These are phyloP conservation scores for Tricholoma saponaceum DNA, from an alignment of 768 basidiomycete genomes.

Conservation along the genomic window DNA sequence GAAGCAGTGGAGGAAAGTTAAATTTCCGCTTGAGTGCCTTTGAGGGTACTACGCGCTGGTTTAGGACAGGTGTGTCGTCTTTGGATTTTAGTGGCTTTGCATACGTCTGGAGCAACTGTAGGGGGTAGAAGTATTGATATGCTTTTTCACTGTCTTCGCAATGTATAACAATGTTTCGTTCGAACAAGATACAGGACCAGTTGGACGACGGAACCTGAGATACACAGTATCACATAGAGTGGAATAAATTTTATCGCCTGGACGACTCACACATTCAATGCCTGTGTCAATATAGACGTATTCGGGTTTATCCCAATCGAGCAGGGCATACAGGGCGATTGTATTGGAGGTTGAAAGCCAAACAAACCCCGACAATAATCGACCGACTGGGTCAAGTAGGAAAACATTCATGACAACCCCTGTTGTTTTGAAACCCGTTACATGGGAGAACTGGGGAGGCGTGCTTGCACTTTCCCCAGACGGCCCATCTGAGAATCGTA, in stretches of 20 bases:
- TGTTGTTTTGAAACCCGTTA: slow-evolving; percentile 59
- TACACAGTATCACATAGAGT: not conserved
- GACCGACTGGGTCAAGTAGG: slow-evolving; percentile 58
- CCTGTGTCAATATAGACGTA: slow-evolving; percentile 74
- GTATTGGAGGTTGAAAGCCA: slow-evolving; percentile 54
- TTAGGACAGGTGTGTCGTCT: slow-evolving; percentile 36
- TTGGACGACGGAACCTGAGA: slow-evolving; percentile 60
- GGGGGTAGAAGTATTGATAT: slow-evolving; percentile 67
- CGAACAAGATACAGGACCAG: slow-evolving; percentile 72
- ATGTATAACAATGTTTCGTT: slow-evolving; percentile 67
- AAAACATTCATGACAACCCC: slow-evolving; percentile 79
- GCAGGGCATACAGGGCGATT: slow-evolving; percentile 58
- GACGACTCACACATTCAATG: slow-evolving; percentile 60
- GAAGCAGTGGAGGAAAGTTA: slow-evolving; percentile 35
- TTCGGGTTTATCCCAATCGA: slow-evolving; percentile 62
- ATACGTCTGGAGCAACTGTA: slow-evolving; percentile 35
- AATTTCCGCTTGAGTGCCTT: slow-evolving; percentile 50
- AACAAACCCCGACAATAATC: slow-evolving; percentile 66
- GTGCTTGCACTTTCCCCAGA: slow-evolving; percentile 32
- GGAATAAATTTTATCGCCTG: not conserved
- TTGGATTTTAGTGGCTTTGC: slow-evolving; percentile 20
- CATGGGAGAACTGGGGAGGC: slow-evolving; percentile 50
- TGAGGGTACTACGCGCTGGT: slow-evolving; percentile 36
- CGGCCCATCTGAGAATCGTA: slow-evolving; percentile 51
- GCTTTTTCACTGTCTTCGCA: slow-evolving; percentile 66